These are phyloP conservation scores for Pseudocercospora cruenta DNA, from an alignment of 2,329 filamentous ascomycete genomes.

Conservation along the genomic window DNA sequence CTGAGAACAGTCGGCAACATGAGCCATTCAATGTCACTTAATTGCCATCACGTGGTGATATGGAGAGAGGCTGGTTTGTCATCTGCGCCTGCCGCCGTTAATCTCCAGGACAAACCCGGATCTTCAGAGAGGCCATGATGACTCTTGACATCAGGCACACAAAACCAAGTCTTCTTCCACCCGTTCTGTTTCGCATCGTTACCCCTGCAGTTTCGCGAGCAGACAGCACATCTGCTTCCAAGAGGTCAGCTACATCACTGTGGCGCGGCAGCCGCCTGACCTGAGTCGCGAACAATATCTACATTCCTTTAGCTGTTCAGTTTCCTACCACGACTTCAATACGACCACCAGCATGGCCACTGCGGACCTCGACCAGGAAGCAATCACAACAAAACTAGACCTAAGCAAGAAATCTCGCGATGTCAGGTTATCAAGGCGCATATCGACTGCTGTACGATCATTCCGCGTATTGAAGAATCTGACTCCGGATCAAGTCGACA, in stretches of 20 bases:
- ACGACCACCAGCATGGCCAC: slow-evolving; percentile 13
- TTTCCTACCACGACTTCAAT: background rate
- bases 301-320: background rate
- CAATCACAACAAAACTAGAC: slow-evolving; percentile 10
- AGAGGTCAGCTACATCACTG: slow-evolving; percentile 4
- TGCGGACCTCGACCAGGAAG: background rate
- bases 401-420: slow-evolving; percentile 24
- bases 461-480: slow-evolving; percentile 32
- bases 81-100: slow-evolving; percentile 3
- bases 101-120: background rate
- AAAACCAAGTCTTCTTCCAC: background rate
- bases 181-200: background rate
- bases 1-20: background rate
- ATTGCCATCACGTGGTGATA: background rate
- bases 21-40: background rate
- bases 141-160: slow-evolving; percentile 4
- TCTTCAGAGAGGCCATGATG: background rate
- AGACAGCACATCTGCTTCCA: slow-evolving; percentile 7
- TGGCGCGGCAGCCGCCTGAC: background rate
- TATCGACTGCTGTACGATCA: slow-evolving; percentile 33
- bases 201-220: background rate
- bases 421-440: slow-evolving; percentile 21
- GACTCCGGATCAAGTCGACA: slow-evolving; percentile 33
- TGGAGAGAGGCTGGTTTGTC: slow-evolving; percentile 3
- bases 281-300: background rate